A percentile compares a stretch with the other conserved stretches of the same genome.
Evolutionary conservation across 2,329 filamentous ascomycete genomes (phyloP).

Genomic region (Coniochaeta sp.): DNA sequence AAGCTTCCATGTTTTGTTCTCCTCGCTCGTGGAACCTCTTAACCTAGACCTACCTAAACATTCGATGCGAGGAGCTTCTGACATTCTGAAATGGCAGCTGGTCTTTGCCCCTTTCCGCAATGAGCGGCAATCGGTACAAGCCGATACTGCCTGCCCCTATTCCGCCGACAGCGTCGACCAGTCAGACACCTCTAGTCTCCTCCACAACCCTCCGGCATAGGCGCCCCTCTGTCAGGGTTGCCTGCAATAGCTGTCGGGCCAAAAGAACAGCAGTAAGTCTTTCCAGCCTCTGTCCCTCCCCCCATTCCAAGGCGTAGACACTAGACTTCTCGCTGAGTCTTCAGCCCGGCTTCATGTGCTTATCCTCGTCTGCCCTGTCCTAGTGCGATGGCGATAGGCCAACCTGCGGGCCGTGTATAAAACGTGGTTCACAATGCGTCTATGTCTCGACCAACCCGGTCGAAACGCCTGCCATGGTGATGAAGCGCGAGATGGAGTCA

Average conservation of each 20-base stretch:
- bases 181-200: not conserved
- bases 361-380: not conserved
- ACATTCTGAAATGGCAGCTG: not conserved
- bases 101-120: not conserved
- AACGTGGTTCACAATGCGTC: not conserved
- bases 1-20: no score
- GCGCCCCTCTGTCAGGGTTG: not conserved
- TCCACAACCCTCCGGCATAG: not conserved
- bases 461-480: not conserved
- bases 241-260: not conserved
- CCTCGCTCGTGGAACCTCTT: no score
- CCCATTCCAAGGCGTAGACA: no score
- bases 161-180: not conserved
- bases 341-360: not conserved
- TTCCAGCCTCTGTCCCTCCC: not conserved
- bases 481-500: not conserved
- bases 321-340: no score
- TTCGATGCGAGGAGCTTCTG: not conserved
- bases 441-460: not conserved
- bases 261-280: slow-evolving; percentile 1
- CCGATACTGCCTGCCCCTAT: not conserved
- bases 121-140: not conserved
- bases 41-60: no score
- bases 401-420: not conserved
- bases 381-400: not conserved